Evolutionary conservation across 148 eudicot species (phyloP).

Genomic region (Amaranthus palmeri): DNA sequence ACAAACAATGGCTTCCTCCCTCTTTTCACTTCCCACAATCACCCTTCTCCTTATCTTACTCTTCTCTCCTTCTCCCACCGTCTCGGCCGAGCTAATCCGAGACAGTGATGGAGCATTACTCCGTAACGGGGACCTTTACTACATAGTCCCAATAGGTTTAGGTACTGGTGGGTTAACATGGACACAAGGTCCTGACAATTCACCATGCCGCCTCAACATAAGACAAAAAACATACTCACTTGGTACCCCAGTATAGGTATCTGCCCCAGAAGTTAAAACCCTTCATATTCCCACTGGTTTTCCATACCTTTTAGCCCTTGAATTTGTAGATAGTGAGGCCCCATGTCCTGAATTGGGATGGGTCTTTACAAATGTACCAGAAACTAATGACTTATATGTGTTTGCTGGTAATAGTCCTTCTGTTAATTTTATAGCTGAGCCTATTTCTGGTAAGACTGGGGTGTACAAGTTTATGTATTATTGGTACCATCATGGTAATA

Average conservation of each 20-base stretch:
- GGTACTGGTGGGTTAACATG: not conserved
- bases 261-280: not conserved
- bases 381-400: not conserved
- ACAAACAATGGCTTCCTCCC: slow-evolving; percentile 2
- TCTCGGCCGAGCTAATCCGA: not conserved
- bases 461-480: not conserved
- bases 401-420: not conserved
- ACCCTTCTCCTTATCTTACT: slow-evolving; percentile 1
- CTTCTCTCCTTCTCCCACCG: not conserved
- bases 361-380: no score
- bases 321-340: no score
- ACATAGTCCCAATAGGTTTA: not conserved
- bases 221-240: not conserved
- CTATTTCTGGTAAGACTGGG: not conserved
- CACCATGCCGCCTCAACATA: not conserved
- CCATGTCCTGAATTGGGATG: no score
- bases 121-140: not conserved
- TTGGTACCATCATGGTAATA: not conserved
- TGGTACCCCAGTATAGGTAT: not conserved
- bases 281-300: no score
- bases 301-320: no score
- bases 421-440: not conserved
- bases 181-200: not conserved
- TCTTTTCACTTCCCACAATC: not conserved
- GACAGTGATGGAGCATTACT: slow-evolving; percentile 13